Evolutionary conservation across 176 grass and related monocot genomes (phyloP), one percentile per base, ranked within the genome.

Genomic region (Triticum dicoccoides): DNA sequence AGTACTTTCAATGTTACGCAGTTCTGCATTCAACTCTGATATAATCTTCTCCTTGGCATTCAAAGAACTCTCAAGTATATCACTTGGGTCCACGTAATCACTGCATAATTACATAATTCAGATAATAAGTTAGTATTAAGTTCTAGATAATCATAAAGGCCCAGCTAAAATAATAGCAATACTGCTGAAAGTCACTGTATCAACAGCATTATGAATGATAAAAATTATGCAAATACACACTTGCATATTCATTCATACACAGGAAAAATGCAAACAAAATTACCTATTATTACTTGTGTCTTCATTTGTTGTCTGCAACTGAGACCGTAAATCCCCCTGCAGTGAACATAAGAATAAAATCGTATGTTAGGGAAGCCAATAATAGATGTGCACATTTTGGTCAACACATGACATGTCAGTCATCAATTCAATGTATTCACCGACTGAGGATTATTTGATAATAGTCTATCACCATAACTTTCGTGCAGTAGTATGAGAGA

Each of bases 11-110:
- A 96, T 89, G 76, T 91, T 99, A 76, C 94, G 94, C 89, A 99
- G 80, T 88, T 99, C 94, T 62, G 93, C 88, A 88, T 99, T 99
- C 82, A 99, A 96, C 56, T 99, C 97, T 6, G 97, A 94, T 67
- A 99, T 99, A 74, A 99, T 96, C 87, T 99, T 99, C 85, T 99
- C 97, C 85, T 99, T 99, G n/a, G 94, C 97, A 90, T 89, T 94
- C 75, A 99, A 89, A 72, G 97, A 96, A 89, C 88, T 96, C 62
- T 99, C 94, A 90, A 99, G 92, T 73, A 95, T 96, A 86, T 89
- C 91, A 83, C 64, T 99, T 45, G 92, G 87, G 66, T 99, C 97
- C 89, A 99, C 61, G 49, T 91, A 92, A 91, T 94, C 97, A 94
- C 97, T 99, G 89, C 68, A 90, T 9, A 70, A 65, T 85, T 81